Base-by-base conservation (phyloP, 2,329 filamentous ascomycete species). In the Trichoderma atrobrunneum region DNA sequence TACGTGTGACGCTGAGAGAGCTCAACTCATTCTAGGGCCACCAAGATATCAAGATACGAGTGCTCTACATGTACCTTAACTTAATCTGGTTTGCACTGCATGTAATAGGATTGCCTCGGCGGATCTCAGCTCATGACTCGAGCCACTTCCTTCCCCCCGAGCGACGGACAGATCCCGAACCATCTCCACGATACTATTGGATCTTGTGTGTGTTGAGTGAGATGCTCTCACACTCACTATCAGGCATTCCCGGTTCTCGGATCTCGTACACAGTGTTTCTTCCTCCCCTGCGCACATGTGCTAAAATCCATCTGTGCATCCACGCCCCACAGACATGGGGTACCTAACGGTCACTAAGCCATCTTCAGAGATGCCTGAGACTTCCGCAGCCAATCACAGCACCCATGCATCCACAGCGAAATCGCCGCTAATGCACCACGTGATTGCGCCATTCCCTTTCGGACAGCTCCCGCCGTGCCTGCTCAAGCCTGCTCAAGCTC, bases 261-360 rank as follows among this genome's bases (percentile, higher is more conserved):
- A 10, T 60, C 57, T 21, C 18, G 57, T 60, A 61, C 56, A 69
- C 66, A 34, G 66, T 69, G n/a, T 30, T 1, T 11, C 2, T 60
- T 7, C 0, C 7, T 2, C 0, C 5, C 18, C 7, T 26, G 2
- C 30, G 57, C 57, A 60, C 57, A 11, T 21, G 16, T 16, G 18
- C 36, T 64, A 48, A 64, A 30, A n/a, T 11, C 24, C 36, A 51
- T 43, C 26, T 43, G 32, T 2, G 24, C n/a, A 54, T 70, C 56
- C 54, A 60, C 7, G 18, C 4, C 39, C 24, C 36, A 43, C 39
- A 16, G 32, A 10, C 57, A 32, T 57, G 70, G 54, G 24, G 21
- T 34, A 16, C 32, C 36, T 43, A 72, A 72, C 71, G 64, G 71
- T 65, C 39, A 12, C 71, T 72, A 72, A 59, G 14, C 48, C 48